Base-by-base conservation (phyloP, 306 rosid genomes). In the Inga leiocalycina region DNA sequence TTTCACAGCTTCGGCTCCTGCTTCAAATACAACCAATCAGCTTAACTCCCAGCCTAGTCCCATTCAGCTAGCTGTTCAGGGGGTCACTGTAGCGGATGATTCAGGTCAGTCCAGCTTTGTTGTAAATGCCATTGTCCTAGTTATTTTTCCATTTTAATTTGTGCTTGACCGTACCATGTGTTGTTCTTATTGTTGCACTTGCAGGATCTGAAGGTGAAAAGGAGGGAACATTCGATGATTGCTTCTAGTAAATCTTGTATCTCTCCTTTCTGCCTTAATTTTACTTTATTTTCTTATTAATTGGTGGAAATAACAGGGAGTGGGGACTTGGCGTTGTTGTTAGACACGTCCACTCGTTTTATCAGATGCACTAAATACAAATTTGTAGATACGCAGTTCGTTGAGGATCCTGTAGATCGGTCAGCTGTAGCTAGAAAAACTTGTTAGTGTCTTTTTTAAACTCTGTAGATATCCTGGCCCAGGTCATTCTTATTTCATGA, bases 181-280 rank as follows among this genome's bases (percentile, higher is more conserved):
- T 75, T 80, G 39, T 77, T 73, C 77, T 43, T 80, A 71, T 76
- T 80, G 84, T 80, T 83, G 79, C 86, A 54, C 84, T 85, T 88
- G 93, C 97, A 93, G 98, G 97, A 88, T 82, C 87, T 77, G 97
- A 88, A 89, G 83, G 86, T 86, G 91, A 81, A 59, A 86, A 88
- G 89, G 97, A 88, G 78, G 93, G 97, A 72, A 83, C 95, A 78
- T 95, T 95, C 86, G 97, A 92, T 79, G 98, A 92, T 86, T 88
- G 82, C 91, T 95, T 95, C 93, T 95, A 86, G 92, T 85, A 79
- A 85, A 84, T 80, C 77, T 68, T 86, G 84, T 84, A 77, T 87
- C 81, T 80, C 67, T 80, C 82, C 79, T 59, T 84, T 87, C 85
- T 84, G 84, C 79, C 77, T 80, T 86, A 85, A 86, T 82, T 74